Evolutionary conservation across 768 basidiomycete genomes (phyloP), one percentile per base, ranked within the genome.

Genomic region (Phaeotremella skinneri): DNA sequence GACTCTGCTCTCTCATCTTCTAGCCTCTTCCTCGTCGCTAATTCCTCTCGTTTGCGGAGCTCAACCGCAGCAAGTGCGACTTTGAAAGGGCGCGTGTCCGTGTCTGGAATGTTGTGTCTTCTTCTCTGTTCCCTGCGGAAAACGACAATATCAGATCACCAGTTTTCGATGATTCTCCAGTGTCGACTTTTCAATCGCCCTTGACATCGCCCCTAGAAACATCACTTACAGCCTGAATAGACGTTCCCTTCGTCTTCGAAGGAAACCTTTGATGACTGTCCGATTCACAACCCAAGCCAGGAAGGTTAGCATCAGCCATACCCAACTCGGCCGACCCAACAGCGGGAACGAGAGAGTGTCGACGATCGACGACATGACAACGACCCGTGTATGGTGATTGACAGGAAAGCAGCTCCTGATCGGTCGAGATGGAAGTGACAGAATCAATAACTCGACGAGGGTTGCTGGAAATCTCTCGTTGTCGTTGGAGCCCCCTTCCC

Each of bases 141-240:
- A 13, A 21, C 13, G 23, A 14, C 21, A 23, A 23, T 45, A 45
- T n/a, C n/a, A n/a, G n/a, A n/a, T n/a, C n/a, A n/a, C n/a, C n/a
- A n/a, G n/a, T n/a, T n/a, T n/a, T n/a, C n/a, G n/a, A n/a, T n/a
- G n/a, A n/a, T n/a, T n/a, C n/a, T n/a, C n/a, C n/a, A n/a, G n/a
- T n/a, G n/a, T n/a, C n/a, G n/a, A n/a, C n/a, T n/a, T n/a, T n/a
- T n/a, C n/a, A n/a, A n/a, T n/a, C n/a, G n/a, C n/a, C n/a, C n/a
- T n/a, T n/a, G n/a, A n/a, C n/a, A n/a, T n/a, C n/a, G n/a, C n/a
- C n/a, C n/a, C n/a, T n/a, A n/a, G n/a, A n/a, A n/a, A n/a, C n/a
- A n/a, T n/a, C 34, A 37, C 43, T 45, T 45, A 45, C 43, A 45
- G 43, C 23, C 43, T 45, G 43, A 13, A 45, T 11, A 13, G 20